These are phyloP conservation scores for Raphanus hybrid DNA, from an alignment of 441 rosid genomes.

Conservation along the genomic window DNA sequence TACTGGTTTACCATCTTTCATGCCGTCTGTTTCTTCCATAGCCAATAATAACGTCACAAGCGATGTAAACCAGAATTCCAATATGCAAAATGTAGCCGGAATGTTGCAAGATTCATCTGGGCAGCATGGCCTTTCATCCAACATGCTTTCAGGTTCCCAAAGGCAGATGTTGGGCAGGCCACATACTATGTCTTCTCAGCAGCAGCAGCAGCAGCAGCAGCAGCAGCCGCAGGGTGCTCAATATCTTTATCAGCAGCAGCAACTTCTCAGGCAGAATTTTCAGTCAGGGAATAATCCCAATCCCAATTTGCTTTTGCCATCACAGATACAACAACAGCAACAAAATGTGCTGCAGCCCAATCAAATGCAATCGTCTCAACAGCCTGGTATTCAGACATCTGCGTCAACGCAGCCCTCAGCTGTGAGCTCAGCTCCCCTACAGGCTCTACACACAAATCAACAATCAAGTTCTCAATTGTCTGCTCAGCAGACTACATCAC, in stretches of 20 bases:
- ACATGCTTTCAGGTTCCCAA: slow-evolving; percentile 65
- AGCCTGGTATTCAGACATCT: slow-evolving; percentile 65
- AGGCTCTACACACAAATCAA: slow-evolving; percentile 77
- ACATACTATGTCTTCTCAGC: slow-evolving; percentile 70
- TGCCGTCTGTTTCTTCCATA: slow-evolving; percentile 66
- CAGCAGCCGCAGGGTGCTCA: slow-evolving; percentile 60
- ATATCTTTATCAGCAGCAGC: slow-evolving; percentile 63
- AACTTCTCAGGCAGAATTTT: slow-evolving; percentile 63
- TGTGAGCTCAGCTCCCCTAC: slow-evolving; percentile 60
- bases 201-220: slow-evolving; percentile 55
- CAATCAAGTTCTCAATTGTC: slow-evolving; percentile 75
- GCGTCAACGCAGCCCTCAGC: slow-evolving; percentile 57
- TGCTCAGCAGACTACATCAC: slow-evolving; percentile 65
- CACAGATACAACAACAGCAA: slow-evolving; percentile 51
- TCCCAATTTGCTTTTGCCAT: slow-evolving; percentile 53
- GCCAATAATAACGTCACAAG: slow-evolving; percentile 57
- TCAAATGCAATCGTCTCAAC: slow-evolving; percentile 84
- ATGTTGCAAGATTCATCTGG: slow-evolving; percentile 67
- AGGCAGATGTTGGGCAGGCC: slow-evolving; percentile 80
- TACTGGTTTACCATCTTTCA: slow-evolving; percentile 62
- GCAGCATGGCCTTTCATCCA: slow-evolving; percentile 64
- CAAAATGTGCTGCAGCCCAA: slow-evolving; percentile 62
- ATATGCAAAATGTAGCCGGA: slow-evolving; percentile 65
- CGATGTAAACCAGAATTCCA: slow-evolving; percentile 63
- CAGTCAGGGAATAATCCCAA: slow-evolving; percentile 67